A percentile compares a stretch with the other conserved stretches of the same genome.
Evolutionary conservation across 805 yeast species (phyloP).

Genomic region (Wickerhamiella bombiphila): DNA sequence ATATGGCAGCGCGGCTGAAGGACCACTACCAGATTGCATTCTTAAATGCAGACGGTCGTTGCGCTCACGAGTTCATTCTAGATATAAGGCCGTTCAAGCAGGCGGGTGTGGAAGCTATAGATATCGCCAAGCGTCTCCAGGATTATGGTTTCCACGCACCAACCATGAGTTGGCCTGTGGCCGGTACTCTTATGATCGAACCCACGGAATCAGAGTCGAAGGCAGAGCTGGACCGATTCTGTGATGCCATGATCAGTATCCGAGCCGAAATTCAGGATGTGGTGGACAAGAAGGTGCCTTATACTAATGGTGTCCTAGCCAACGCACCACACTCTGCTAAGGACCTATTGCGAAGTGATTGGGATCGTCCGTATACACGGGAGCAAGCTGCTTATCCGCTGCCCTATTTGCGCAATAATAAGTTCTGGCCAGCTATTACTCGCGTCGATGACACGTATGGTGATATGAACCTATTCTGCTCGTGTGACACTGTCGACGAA

Average conservation of each 20-base stretch:
- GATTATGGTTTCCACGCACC: conserved; percentile 99
- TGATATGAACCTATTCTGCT: conserved; percentile 81
- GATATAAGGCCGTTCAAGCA: conserved; percentile 76
- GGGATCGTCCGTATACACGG: conserved; percentile 85
- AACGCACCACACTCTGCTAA: conserved; percentile 85
- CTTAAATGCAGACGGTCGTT: conserved; percentile 49
- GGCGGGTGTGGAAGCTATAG: conserved; percentile 81
- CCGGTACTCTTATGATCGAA: conserved; percentile 94
- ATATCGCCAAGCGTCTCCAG: conserved; percentile 90
- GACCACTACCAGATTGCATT: conserved; percentile 65
- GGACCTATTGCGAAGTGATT: conserved; percentile 57
- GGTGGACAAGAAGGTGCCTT: conserved; percentile 49
- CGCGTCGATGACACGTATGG: conserved; percentile 92
- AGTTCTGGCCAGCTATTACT: conserved; percentile 92
- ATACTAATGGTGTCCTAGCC: conserved; percentile 47
- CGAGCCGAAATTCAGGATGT: conserved; percentile 66
- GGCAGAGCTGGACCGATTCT: conserved; percentile 79
- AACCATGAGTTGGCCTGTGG: conserved; percentile 96
- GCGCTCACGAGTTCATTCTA: conserved; percentile 93
- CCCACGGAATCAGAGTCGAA: conserved; percentile 92
- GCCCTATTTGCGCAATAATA: conserved; percentile 52
- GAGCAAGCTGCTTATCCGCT: conserved; percentile 90
- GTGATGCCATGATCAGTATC: conserved; percentile 72
- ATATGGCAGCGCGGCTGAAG: conserved; percentile 70
- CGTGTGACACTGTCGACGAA: conserved; percentile 38